Conservation (phyloP, 495 filamentous ascomycete species). For the Xeromyces bisporus region DNA sequence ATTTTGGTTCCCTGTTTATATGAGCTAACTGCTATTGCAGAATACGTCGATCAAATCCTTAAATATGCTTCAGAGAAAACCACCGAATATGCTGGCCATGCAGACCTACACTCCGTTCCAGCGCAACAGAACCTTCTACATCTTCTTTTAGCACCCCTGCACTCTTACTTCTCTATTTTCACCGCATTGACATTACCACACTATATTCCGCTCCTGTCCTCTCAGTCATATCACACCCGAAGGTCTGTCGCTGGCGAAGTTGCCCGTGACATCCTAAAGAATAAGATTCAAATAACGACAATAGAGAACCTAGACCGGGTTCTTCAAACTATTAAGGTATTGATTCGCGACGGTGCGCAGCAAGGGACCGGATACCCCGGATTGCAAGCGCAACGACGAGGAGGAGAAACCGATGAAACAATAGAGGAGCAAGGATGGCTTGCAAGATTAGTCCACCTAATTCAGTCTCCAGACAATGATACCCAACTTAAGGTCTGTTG, state of each 20-base stretch:
- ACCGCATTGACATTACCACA: conserved; percentile 81
- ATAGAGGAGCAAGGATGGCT: conserved; percentile 96
- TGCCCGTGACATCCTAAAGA: conserved; percentile 57
- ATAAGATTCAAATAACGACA: conserved; percentile 60
- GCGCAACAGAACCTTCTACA: conserved; percentile 79
- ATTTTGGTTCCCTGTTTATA: not conserved
- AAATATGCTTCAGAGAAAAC: conserved; percentile 80
- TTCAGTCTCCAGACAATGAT: conserved; percentile 70
- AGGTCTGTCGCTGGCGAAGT: conserved; percentile 81
- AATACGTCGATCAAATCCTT: conserved; percentile 91
- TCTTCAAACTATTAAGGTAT: conserved; percentile 66
- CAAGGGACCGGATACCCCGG: conserved; percentile 72
- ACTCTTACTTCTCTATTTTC: conserved; percentile 81
- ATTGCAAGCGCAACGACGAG: conserved; percentile 45
- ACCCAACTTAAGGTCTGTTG: conserved; percentile 63
- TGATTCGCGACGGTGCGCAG: conserved; percentile 86
- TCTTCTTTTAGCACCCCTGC: conserved; percentile 73
- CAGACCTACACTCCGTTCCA: conserved; percentile 76
- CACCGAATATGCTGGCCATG: conserved; percentile 75
- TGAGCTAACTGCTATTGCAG: conserved; percentile 16
- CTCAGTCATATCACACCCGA: conserved; percentile 86
- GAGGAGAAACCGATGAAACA: conserved; percentile 77
- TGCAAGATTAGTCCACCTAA: conserved; percentile 76
- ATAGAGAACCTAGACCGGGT: conserved; percentile 73
- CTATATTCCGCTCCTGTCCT: conserved; percentile 75